Conservation (phyloP, 1,284 basidiomycete genomes). For the Fomitiporia mediterranea region DNA sequence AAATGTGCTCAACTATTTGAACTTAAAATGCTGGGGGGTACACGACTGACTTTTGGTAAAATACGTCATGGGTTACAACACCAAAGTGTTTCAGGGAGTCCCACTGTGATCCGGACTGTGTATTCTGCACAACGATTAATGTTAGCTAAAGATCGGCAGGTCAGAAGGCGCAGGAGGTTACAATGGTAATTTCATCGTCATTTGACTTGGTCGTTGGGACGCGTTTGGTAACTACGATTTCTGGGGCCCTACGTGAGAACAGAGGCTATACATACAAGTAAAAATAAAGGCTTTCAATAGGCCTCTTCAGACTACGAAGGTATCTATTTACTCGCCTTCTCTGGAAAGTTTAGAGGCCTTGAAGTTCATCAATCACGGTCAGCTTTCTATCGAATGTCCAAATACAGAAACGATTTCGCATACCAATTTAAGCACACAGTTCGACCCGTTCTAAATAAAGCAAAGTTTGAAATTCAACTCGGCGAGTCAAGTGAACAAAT, state of each 20-base stretch:
- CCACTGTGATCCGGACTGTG: slow-evolving; percentile 74
- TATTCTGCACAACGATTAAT: slow-evolving; percentile 46
- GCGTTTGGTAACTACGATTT: slow-evolving; percentile 37
- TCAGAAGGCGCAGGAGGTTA: slow-evolving; percentile 31
- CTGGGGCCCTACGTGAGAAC: slow-evolving; percentile 50
- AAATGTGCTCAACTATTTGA: not conserved
- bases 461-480: not conserved
- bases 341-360: slow-evolving; percentile 67
- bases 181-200: slow-evolving; percentile 63
- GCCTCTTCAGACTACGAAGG: not conserved
- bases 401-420: slow-evolving; percentile 26
- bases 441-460: slow-evolving; percentile 43
- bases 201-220: slow-evolving; percentile 33
- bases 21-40: not conserved
- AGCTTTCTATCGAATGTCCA: slow-evolving; percentile 1
- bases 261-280: slow-evolving; percentile 39
- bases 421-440: slow-evolving; percentile 61
- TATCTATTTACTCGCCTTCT: slow-evolving; percentile 42
- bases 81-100: slow-evolving; percentile 66
- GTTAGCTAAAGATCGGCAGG: not conserved
- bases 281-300: not conserved
- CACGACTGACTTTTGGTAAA: slow-evolving; percentile 55
- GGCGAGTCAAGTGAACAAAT: slow-evolving; percentile 7
- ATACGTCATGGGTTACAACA: slow-evolving; percentile 46
- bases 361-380: not conserved